Base-by-base conservation (phyloP, 441 rosid genomes). In the Mallotus japonicus region DNA sequence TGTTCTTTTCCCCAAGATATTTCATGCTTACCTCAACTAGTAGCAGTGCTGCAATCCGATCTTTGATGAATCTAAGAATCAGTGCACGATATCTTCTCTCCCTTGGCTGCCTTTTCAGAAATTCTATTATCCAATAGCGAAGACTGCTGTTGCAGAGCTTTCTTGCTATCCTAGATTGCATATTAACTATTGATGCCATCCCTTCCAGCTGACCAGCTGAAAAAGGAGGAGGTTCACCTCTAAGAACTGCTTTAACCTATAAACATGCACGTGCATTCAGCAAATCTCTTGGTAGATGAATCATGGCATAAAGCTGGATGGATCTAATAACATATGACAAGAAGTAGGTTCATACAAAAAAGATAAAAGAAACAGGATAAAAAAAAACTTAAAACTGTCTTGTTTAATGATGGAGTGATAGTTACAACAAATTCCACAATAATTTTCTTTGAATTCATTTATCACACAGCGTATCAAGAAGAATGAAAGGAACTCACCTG, bases 141-240 rank as follows among this genome's bases (percentile, higher is more conserved):
- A 90, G 95, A 78, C 93, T 83, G 44, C 71, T 87, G 80, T 67
- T 81, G 57, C 82, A 80, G 75, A 95, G 92, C 86, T 75, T 89
- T 81, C 85, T 91, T 70, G 77, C 87, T 14, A 82, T 68, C 79
- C 85, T 85, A 72, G 78, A 57, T 67, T 90, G 95, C 89, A 92
- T 86, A 77, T 90, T 91, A 57, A 90, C 85, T 10, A 79, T 57
- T 51, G 96, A 87, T 78, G 93, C 95, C 47, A 92, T 86, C 70
- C 92, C 98, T 85, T 92, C 99, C 75, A 95, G 85, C 82, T 91
- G 96, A 77, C 95, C 97, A 73, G 95, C 87, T 74, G 97, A 84
- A 80, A 90, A 88, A 40, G 98, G 99, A 71, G 86, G 90, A 79
- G 92, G 65, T 62, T 91, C 95, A 37, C 93, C 96, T 79, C 91